Conservation (phyloP, 768 basidiomycete species). For the Mycena albidolilacea region DNA sequence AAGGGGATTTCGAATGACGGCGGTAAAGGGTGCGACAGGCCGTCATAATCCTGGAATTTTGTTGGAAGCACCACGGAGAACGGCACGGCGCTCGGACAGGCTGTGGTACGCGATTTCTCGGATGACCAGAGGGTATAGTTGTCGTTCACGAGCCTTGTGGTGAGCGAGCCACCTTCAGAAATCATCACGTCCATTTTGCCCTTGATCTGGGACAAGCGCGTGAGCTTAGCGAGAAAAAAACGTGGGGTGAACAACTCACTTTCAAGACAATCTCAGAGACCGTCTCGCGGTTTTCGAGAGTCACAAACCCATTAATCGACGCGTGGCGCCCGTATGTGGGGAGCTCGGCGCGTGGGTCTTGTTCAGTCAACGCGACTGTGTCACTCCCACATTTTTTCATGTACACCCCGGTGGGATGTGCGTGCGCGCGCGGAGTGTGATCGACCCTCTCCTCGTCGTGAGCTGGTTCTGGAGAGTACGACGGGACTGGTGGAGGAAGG, state of each 20-base stretch:
- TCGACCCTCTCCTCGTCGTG: conserved; percentile 69
- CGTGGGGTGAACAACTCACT: conserved; percentile 46
- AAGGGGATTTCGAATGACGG: conserved; percentile 60
- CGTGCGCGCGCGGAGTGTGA: conserved; percentile 55
- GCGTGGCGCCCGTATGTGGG: conserved; percentile 64
- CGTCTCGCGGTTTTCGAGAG: conserved; percentile 55
- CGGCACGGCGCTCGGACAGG: conserved; percentile 53
- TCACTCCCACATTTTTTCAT: conserved; percentile 55
- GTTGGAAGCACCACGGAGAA: conserved; percentile 64
- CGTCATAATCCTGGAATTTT: conserved; percentile 56
- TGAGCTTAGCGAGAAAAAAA: neutral
- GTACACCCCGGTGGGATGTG: conserved; percentile 53
- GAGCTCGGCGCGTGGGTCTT: conserved; percentile 54
- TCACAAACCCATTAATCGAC: conserved; percentile 59
- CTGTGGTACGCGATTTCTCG: conserved; percentile 49
- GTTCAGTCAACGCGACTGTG: conserved; percentile 62
- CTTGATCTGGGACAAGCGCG: conserved; percentile 51
- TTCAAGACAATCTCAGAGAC: conserved; percentile 62
- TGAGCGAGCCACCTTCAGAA: conserved; percentile 56
- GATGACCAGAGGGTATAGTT: conserved; percentile 54
- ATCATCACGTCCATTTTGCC: conserved; percentile 58
- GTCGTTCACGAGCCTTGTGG: conserved; percentile 51
- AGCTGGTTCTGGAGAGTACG: conserved; percentile 70
- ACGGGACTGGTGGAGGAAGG: conserved; percentile 66
- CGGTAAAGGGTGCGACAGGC: conserved; percentile 56